Conservation (phyloP, 1,284 basidiomycete species). For the Singerocomus inundabilis region DNA sequence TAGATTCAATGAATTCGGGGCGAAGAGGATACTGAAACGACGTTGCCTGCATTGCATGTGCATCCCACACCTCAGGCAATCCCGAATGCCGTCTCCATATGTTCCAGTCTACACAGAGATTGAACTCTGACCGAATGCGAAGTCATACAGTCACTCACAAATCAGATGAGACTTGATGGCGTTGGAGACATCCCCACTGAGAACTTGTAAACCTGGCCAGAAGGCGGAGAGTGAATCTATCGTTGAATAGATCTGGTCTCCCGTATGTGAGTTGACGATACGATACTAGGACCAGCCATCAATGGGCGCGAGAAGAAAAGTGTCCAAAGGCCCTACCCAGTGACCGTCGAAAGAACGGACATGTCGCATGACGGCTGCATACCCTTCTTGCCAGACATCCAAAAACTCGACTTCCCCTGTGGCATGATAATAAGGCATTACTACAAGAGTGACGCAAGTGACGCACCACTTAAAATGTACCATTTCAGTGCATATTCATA, state of each 20-base stretch:
- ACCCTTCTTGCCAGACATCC: constrained; percentile 91
- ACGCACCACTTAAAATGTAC: constrained; percentile 84
- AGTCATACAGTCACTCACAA: constrained; percentile 49
- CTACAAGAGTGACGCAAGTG: not conserved
- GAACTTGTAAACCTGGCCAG: constrained; percentile 86
- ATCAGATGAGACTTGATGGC: constrained; percentile 84
- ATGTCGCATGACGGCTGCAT: constrained; percentile 86
- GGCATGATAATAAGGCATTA: constrained; percentile 3
- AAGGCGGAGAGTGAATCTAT: constrained; percentile 87
- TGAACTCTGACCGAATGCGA: not conserved
- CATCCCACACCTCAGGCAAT: constrained; percentile 88
- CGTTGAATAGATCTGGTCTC: constrained; percentile 65
- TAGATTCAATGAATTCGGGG: constrained; percentile 92
- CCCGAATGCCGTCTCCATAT: constrained; percentile 84
- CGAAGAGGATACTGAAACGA: constrained; percentile 83
- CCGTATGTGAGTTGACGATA: constrained; percentile 74
- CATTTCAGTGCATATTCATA: constrained; percentile 90
- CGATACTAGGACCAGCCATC: constrained; percentile 56
- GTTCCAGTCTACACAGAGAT: constrained; percentile 69
- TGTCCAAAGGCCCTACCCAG: constrained; percentile 55
- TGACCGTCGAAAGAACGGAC: constrained; percentile 80
- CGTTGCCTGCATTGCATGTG: constrained; percentile 68
- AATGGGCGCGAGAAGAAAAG: not conserved
- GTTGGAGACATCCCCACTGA: constrained; percentile 86
- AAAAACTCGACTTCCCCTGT: constrained; percentile 84